Evolutionary conservation across 345 rosid species (phyloP), one percentile per base, ranked within the genome.

Genomic region (Orychophragmus violaceus): DNA sequence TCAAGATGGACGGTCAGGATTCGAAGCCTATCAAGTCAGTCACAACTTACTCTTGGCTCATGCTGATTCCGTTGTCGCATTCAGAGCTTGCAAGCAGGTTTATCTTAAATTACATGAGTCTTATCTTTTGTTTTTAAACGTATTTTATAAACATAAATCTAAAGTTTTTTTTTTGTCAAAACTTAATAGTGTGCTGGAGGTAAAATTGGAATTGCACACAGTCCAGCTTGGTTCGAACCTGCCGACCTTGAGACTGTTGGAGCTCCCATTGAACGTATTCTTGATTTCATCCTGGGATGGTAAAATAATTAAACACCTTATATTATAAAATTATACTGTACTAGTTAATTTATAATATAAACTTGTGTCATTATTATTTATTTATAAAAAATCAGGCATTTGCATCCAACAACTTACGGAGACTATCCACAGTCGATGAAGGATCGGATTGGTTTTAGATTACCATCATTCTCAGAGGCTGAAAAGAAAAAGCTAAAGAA

Each of bases 391-490:
- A 12, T n/a, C 27, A 80, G 87, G 87, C 66, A 58, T 59, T 42
- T 77, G 58, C 65, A 73, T 41, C 83, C 87, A 51, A 45, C 82
- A 36, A 79, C 79, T 10, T 69, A 44, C 11, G 87, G 87, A 25
- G 76, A 79, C 8, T 83, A 83, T 49, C 87, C 85, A 13, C 44
- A 64, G 52, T 58, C 70, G 7, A 83, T 83, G 87, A 62, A 66
- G 13, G 51, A 52, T 5, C 62, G 62, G 3, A 64, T 83, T 3
- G 83, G 84, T 32, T 9, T 39, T 14, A 53, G 87, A 57, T 64
- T 83, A 13, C 84, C 87, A 1, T 69, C 69, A 12, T 83, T 81
- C 76, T 68, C 83, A 0, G 25, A 22, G 6, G 64, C 32, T 1
- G 67, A 84, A 48, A 81, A 82, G 42, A 23, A 4, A 5, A 21